Conservation (phyloP, 2,329 filamentous ascomycete species). For the Diplodia mutila region DNA sequence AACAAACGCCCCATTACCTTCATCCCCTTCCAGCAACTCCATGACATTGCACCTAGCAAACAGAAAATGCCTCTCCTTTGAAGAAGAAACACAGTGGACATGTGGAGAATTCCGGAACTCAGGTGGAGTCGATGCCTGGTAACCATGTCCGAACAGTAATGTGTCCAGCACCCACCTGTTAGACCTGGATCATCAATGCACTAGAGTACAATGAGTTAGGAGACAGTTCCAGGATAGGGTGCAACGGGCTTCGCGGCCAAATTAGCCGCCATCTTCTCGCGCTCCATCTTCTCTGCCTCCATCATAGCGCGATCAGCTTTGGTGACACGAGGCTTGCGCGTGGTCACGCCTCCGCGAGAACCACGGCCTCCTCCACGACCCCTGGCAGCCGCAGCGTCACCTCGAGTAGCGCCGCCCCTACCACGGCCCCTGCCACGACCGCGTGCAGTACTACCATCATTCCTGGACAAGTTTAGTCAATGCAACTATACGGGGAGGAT, state of each 20-base stretch:
- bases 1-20: conserved; percentile 11
- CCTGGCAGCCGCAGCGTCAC: conserved; percentile 43
- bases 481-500: not conserved
- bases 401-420: conserved; percentile 50
- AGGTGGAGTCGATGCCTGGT: not conserved
- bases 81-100: not conserved
- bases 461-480: conserved; percentile 52
- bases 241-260: conserved; percentile 27
- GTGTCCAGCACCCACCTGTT: not conserved
- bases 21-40: conserved; percentile 9
- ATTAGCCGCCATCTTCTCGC: conserved; percentile 58
- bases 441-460: conserved; percentile 74
- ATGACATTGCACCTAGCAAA: not conserved
- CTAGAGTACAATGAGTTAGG: not conserved
- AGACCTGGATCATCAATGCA: not conserved
- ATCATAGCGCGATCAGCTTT: conserved; percentile 83
- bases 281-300: conserved; percentile 78
- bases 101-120: not conserved
- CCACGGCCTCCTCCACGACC: conserved; percentile 52
- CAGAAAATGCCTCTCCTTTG: not conserved
- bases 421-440: conserved; percentile 62
- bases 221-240: conserved; percentile 10
- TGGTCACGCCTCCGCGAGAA: conserved; percentile 72
- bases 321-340: conserved; percentile 81
- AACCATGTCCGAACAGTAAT: not conserved